These are phyloP conservation scores for Fusarium sp. DNA, from an alignment of 2,329 filamentous ascomycete species.

Conservation along the genomic window DNA sequence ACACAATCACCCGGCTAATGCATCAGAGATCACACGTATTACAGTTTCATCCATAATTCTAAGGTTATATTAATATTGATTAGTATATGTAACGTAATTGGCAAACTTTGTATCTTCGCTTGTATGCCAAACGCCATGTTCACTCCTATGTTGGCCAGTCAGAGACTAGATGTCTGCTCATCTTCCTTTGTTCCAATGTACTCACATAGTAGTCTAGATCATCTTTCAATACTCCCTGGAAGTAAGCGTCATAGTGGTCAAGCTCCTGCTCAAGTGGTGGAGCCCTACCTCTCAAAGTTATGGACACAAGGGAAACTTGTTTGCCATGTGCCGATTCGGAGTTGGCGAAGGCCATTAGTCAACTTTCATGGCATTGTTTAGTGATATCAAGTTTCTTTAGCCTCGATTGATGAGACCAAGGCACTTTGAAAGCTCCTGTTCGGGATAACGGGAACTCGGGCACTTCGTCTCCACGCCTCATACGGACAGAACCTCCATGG, in stretches of 20 bases:
- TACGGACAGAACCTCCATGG: background rate
- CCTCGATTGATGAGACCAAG: background rate
- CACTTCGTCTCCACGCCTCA: background rate
- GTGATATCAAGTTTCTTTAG: background rate
- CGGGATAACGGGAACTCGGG: background rate
- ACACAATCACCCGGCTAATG: background rate
- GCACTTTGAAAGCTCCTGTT: background rate
- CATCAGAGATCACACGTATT: background rate
- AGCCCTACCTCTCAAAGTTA: background rate
- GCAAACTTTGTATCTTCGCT: background rate
- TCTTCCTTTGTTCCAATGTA: background rate
- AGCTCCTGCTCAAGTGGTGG: background rate
- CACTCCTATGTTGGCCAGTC: background rate
- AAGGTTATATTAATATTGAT: background rate
- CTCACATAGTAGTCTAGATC: fast-evolving
- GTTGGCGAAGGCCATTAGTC: background rate
- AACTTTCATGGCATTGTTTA: fast-evolving
- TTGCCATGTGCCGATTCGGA: background rate
- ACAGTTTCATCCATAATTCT: background rate
- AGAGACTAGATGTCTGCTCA: background rate
- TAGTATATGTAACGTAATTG: background rate
- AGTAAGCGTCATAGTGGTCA: background rate
- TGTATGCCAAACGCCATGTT: constrained; percentile 8
- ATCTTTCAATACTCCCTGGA: background rate
- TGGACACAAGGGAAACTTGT: background rate